Percentiles rank a stretch among this genome's conserved stretches.
phyloP scores from a whole-genome alignment of 2,329 filamentous ascomycete genomes.

The Tolypocladium guangdongense region DNA sequence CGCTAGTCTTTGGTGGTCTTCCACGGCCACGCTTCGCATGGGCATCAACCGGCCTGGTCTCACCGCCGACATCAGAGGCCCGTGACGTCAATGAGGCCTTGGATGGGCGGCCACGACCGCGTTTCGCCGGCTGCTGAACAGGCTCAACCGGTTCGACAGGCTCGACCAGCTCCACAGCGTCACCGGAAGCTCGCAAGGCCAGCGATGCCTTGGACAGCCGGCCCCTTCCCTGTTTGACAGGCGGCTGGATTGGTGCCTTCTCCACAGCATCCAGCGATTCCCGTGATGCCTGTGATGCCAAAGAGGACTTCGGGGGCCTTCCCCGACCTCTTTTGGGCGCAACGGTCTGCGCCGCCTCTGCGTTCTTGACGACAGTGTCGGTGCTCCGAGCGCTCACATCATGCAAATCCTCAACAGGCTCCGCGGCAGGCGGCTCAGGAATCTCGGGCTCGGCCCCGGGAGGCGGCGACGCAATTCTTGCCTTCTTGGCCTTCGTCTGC shows the following conservation, averaged over 20 bases:
- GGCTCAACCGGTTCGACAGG: not conserved
- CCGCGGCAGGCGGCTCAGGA: conserved; percentile 7
- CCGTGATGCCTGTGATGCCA: conserved; percentile 1
- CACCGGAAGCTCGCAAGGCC: conserved; percentile 13
- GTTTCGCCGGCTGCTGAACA: conserved; percentile 12
- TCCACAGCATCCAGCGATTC: not conserved
- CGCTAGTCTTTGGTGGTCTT: conserved; percentile 14
- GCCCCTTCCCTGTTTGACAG: conserved; percentile 15
- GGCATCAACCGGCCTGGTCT: conserved; percentile 10
- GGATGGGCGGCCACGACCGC: conserved; percentile 19
- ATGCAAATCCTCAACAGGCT: conserved; percentile 11
- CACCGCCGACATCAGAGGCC: conserved; percentile 10
- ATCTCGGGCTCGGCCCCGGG: conserved; percentile 6
- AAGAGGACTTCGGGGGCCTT: conserved; percentile 2
- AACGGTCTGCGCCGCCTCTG: conserved; percentile 9
- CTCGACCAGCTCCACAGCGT: conserved; percentile 13
- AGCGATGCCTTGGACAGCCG: conserved; percentile 12
- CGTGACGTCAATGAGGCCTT: conserved; percentile 18
- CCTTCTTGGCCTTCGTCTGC: conserved; percentile 35
- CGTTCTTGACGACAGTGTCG: conserved; percentile 29
- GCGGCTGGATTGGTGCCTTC: not conserved
- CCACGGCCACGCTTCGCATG: conserved; percentile 18
- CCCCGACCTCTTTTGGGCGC: conserved; percentile 16
- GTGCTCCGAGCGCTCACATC: conserved; percentile 30
- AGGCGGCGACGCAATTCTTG: conserved; percentile 22